Evolutionary conservation across 805 yeast genomes (phyloP), one percentile per base, ranked within the genome.

Genomic region (Ogataea pini): DNA sequence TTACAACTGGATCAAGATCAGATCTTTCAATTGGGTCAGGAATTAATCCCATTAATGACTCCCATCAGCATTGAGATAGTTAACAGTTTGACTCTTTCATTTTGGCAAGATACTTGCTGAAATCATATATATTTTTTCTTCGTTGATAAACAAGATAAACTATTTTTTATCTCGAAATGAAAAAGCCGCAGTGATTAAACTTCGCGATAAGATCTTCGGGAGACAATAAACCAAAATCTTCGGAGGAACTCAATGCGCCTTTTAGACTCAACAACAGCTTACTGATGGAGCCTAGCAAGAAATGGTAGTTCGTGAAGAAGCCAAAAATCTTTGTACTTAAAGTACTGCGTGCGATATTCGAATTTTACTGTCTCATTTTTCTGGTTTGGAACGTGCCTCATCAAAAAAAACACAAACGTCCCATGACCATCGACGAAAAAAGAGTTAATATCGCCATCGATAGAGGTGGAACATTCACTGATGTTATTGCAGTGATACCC

Each of bases 401-500:
- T 22, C 25, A 5, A 22, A 22, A 22, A 22, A n/a, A n/a, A n/a
- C n/a, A n/a, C n/a, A n/a, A n/a, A n/a, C n/a, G n/a, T n/a, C n/a
- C n/a, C 10, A 44, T 44, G 47, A 44, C 47, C 7, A 28, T 44
- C 16, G 42, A 44, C 16, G 40, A 33, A n/a, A 42, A 36, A 36
- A 25, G 41, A 46, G 41, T 40, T 8, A 39, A 34, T n/a, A 46
- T 46, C 14, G 49, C 49, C 9, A 46, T 46, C n/a, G 59, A 55
- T 32, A 46, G 57, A 39, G 77, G 77, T 46, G 77, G 76, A 49
- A 72, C 76, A 9, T 75, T 75, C 59, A 70, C 75, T 29, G 79
- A 75, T 54, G 74, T 74, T 33, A 67, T 72, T 38, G 78, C 78
- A 38, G 67, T 63, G 37, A 68, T 73, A 24, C 77, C 77, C 1